phyloP scores from a whole-genome alignment of 768 basidiomycete species.

The Saitozyma podzolica region DNA sequence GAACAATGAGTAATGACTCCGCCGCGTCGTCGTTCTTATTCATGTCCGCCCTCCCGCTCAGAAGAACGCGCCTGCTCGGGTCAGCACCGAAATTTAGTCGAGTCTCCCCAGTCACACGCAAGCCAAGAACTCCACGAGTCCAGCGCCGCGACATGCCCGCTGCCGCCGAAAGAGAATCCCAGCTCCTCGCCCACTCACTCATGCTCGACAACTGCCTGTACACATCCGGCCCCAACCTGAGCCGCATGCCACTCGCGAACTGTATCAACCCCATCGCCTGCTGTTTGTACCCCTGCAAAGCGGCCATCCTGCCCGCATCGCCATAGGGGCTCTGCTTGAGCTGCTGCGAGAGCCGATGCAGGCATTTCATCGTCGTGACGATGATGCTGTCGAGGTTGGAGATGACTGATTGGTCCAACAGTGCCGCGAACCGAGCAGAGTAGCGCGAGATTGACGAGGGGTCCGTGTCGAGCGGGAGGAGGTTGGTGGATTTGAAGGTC shows the following conservation, averaged over 20 bases:
- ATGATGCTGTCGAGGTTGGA: conserved; percentile 86
- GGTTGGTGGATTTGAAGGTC: conserved; percentile 82
- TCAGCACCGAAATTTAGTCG: too few species aligned
- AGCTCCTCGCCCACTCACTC: conserved; percentile 17
- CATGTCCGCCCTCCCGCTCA: neutral
- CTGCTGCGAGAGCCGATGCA: conserved; percentile 76
- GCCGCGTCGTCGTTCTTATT: too few species aligned
- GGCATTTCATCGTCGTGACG: conserved; percentile 85
- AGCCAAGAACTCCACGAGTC: too few species aligned
- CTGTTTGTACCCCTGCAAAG: conserved; percentile 63
- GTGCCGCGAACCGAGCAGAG: conserved; percentile 86
- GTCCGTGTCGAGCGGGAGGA: conserved; percentile 84
- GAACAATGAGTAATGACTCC: too few species aligned
- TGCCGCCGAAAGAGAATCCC: too few species aligned
- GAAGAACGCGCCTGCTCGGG: neutral
- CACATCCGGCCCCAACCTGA: conserved; percentile 38
- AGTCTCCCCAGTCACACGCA: too few species aligned
- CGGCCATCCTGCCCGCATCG: conserved; percentile 61
- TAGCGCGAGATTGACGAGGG: conserved; percentile 78
- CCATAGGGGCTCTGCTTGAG: conserved; percentile 69
- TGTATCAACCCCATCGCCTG: conserved; percentile 25
- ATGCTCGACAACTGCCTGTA: conserved; percentile 25
- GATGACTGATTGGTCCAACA: conserved; percentile 72
- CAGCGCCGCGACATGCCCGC: too few species aligned
- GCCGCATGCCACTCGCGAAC: conserved; percentile 36